Evolutionary conservation across 2,329 filamentous ascomycete genomes (phyloP).

Genomic region (Coniella vitis): DNA sequence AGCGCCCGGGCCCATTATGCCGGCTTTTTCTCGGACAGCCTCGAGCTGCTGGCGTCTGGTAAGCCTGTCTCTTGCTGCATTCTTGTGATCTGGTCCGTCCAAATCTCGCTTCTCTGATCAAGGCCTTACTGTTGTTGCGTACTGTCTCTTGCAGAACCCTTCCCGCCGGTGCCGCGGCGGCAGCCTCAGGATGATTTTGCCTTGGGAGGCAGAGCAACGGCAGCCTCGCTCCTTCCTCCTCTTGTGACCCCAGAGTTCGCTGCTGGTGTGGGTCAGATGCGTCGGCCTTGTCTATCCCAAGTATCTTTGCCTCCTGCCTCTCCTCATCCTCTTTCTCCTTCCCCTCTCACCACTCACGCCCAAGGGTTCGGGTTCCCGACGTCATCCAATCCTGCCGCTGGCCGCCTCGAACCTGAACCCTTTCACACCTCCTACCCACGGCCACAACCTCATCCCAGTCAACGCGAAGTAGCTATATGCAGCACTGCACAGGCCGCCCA

Average conservation of each 20-base stretch:
- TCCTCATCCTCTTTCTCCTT: background rate
- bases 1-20: too few species aligned
- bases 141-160: background rate
- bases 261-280: too few species aligned
- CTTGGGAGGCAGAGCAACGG: too few species aligned
- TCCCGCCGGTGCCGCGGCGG: background rate
- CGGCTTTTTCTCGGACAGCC: too few species aligned
- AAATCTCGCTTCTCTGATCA: too few species aligned
- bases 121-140: too few species aligned
- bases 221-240: background rate
- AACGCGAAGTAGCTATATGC: too few species aligned
- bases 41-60: too few species aligned
- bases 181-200: too few species aligned
- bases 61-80: too few species aligned
- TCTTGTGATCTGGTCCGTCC: too few species aligned
- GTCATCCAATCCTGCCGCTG: conserved; percentile 4
- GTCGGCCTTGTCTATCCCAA: too few species aligned
- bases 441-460: background rate
- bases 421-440: background rate
- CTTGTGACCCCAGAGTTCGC: background rate
- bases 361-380: conserved; percentile 5
- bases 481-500: background rate
- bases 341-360: background rate
- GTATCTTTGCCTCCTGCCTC: background rate
- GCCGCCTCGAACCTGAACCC: conserved; percentile 2